Evolutionary conservation across 140 eudicot species (phyloP).

Genomic region (Oenanthe javanica): DNA sequence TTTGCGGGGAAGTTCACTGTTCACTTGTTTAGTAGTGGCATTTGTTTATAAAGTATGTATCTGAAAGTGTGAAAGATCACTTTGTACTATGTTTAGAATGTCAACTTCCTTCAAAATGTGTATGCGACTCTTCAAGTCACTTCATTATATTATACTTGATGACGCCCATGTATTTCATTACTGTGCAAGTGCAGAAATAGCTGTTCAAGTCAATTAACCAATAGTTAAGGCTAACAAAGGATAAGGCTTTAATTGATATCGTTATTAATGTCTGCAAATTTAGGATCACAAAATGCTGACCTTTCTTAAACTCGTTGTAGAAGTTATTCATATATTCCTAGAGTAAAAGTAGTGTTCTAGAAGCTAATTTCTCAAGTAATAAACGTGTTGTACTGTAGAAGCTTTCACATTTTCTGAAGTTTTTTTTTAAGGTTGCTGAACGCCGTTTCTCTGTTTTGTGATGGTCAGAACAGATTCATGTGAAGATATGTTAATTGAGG

Average conservation of each 20-base stretch:
- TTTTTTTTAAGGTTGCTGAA: background rate
- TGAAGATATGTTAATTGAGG: constrained; percentile 88
- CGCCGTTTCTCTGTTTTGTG: constrained; percentile 5
- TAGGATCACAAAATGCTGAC: background rate
- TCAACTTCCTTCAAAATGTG: background rate
- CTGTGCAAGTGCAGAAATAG: background rate
- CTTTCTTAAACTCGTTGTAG: background rate
- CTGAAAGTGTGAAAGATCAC: background rate
- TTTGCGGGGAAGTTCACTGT: background rate
- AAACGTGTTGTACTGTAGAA: background rate
- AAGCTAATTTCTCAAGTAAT: background rate
- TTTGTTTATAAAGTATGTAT: background rate
- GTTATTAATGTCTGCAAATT: background rate
- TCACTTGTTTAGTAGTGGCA: background rate
- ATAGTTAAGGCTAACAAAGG: background rate
- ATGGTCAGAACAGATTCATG: constrained; percentile 68
- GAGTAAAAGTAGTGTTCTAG: background rate
- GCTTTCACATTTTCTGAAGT: background rate
- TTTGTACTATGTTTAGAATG: background rate
- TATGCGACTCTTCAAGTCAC: background rate
- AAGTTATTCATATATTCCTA: background rate
- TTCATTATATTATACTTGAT: background rate
- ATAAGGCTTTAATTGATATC: background rate
- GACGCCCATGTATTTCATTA: background rate
- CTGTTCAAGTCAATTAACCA: background rate